Evolutionary conservation across 2,329 filamentous ascomycete species (phyloP), one percentile per base, ranked within the genome.

Genomic region (Geosmithia putterillii): DNA sequence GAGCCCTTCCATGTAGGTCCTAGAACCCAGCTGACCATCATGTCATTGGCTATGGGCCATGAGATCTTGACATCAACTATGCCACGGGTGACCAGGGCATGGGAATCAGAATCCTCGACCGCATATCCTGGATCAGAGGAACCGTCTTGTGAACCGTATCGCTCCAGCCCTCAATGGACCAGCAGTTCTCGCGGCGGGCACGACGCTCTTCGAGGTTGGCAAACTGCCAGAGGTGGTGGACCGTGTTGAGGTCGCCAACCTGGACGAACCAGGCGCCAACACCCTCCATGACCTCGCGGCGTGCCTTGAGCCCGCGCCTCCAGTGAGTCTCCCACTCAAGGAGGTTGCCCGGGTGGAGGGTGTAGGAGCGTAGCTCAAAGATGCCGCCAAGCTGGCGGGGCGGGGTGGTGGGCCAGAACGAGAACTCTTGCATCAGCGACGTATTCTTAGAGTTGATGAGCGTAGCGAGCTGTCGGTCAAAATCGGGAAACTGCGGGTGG

Each of bases 291-390:
- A 96, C 90, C 65, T 96, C 88, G 41, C 88, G 79, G 42, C 92
- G 79, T 2, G 92, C 92, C 64, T 86, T 85, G 44, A 98, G 74
- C 21, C 92, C 92, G 50, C 86, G 81, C 47, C 94, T 78, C 92
- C 92, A 98, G 66, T 98, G 92, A 36, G 86, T 94, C 73, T 98
- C 92, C 92, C 92, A 98, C 66, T 98, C 92, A 7, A 98, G 75
- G 38, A 98, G 73, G 61, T 95, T 95, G 37, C 92, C 92, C 0
- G 92, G 92, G 59, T 95, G 87, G 19, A 98, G 75, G 5, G 88
- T 95, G 69, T 98, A 98, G 2, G 92, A 95, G 42, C 92, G 86
- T 28, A 98, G 74, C 69, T 98, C 92, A 59, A 98, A 98, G 37
- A 98, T 66, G 39, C 92, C 92, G 44, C 92, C 92, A 1, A 98